These are phyloP conservation scores for Linnemannia schmuckeri DNA, from an alignment of 192 early-diverging fungal genomes.

Conservation along the genomic window DNA sequence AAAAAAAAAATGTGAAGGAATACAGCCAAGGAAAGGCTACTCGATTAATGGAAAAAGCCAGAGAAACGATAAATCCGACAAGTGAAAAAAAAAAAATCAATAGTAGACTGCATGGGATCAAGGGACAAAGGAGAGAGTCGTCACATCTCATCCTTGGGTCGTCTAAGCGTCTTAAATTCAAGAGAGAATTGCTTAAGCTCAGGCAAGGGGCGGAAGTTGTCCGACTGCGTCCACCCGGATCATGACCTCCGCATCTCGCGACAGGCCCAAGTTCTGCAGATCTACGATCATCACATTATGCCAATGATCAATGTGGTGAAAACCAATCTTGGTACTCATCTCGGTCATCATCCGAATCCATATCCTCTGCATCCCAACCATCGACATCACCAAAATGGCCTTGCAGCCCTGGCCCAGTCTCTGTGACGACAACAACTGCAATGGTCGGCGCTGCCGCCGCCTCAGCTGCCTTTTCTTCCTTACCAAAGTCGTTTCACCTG, in stretches of 20 bases:
- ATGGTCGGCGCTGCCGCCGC: no score
- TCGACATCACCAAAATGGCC: no score
- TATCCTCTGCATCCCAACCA: no score
- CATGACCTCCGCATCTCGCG: background rate
- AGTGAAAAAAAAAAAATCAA: no score
- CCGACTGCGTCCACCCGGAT: background rate
- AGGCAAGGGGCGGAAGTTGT: background rate
- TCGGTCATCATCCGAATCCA: background rate
- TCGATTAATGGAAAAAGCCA: no score
- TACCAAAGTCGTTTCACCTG: background rate
- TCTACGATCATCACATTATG: background rate
- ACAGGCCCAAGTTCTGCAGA: background rate
- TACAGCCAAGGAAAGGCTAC: no score
- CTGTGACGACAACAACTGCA: background rate
- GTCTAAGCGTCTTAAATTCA: background rate
- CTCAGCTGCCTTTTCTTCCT: background rate
- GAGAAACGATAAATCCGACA: no score
- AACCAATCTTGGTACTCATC: background rate
- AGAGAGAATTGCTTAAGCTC: background rate
- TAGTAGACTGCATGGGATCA: background rate
- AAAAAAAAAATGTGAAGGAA: no score
- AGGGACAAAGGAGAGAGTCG: background rate
- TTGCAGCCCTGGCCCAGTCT: no score
- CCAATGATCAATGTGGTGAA: background rate
- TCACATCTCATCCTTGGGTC: background rate